A percentile compares a stretch with the other conserved stretches of the same genome.
phyloP scores from a whole-genome alignment of 441 rosid species.

The Croton laevigatus region DNA sequence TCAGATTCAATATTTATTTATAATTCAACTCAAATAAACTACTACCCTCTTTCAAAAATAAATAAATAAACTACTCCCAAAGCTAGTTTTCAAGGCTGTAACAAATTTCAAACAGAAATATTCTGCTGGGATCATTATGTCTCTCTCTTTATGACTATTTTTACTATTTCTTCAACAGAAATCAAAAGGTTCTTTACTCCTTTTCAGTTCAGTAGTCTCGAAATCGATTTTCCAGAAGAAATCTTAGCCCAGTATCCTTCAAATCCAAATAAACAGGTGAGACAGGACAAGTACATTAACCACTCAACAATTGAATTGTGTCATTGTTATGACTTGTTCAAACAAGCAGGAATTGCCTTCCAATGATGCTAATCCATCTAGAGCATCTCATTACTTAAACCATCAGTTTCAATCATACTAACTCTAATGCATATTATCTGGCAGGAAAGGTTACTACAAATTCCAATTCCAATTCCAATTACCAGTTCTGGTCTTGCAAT shows the following conservation, averaged over 20 bases:
- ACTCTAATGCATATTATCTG: too few species aligned
- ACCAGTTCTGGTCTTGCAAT: too few species aligned
- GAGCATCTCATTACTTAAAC: too few species aligned
- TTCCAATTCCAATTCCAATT: too few species aligned
- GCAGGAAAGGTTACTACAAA: too few species aligned
- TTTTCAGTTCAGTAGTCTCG: not conserved
- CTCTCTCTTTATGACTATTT: too few species aligned
- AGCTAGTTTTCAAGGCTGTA: not conserved
- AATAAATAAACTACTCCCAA: not conserved
- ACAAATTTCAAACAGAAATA: not conserved
- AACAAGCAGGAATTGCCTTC: not conserved
- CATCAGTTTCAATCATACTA: too few species aligned
- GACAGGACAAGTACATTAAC: not conserved
- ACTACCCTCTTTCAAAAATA: too few species aligned
- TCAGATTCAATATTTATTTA: too few species aligned
- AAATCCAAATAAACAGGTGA: not conserved
- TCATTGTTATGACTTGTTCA: not conserved
- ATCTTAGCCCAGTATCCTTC: not conserved
- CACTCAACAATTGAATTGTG: not conserved
- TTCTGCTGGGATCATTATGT: not conserved
- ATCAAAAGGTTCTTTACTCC: not conserved
- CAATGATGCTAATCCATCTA: too few species aligned
- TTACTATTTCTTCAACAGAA: too few species aligned
- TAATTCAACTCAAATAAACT: too few species aligned
- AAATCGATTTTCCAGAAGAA: not conserved